Conservation (phyloP, 192 early-diverging fungal genomes). For the Mortierella antarctica region DNA sequence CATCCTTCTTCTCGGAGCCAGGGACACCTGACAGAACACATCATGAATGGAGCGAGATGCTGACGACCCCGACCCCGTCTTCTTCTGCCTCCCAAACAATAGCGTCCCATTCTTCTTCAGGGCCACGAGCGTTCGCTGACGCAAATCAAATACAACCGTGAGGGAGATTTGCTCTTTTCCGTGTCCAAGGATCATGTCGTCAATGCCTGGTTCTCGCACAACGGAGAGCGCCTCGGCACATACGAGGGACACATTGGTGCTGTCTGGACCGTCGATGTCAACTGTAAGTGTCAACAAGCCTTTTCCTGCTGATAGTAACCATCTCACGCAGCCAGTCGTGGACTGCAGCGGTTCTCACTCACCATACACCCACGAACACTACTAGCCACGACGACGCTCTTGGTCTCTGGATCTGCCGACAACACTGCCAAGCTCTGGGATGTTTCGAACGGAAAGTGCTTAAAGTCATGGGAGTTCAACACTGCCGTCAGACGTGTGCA, state of each 20-base stretch:
- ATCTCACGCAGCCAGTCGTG: too few species aligned
- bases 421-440: constrained; percentile 93
- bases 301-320: too few species aligned
- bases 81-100: neutral
- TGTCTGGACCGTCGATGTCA: constrained; percentile 95
- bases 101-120: constrained; percentile 95
- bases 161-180: constrained; percentile 97
- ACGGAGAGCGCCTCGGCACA: constrained; percentile 96
- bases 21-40: neutral
- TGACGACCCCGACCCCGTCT: neutral
- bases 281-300: constrained; percentile 60
- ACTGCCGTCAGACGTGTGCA: constrained; percentile 92
- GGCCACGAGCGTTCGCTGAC: constrained; percentile 98
- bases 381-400: constrained; percentile 75
- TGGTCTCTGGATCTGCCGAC: constrained; percentile 92
- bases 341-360: neutral
- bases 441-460: constrained; percentile 88
- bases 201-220: constrained; percentile 97
- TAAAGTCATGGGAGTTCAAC: constrained; percentile 91
- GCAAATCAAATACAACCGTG: constrained; percentile 97
- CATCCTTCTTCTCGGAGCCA: neutral
- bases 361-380: neutral
- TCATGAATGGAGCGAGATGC: too few species aligned
- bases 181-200: constrained; percentile 94
- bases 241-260: constrained; percentile 94